A percentile compares a stretch with the other conserved stretches of the same genome.
phyloP scores from a whole-genome alignment of 106 monocot genomes.

The Phalaenopsis aphrodite region DNA sequence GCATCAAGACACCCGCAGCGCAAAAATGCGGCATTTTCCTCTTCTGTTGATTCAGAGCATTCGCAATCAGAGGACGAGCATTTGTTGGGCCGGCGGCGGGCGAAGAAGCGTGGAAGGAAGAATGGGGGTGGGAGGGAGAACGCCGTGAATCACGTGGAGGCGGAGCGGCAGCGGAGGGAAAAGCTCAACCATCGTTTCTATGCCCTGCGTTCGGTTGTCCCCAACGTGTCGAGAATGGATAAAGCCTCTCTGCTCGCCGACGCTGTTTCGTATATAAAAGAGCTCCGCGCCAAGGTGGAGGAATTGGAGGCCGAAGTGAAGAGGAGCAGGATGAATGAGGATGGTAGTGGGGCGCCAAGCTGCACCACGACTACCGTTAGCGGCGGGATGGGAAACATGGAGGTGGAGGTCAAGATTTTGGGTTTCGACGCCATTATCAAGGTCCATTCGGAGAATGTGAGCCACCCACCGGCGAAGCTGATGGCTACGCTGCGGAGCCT shows the following conservation, averaged over 20 bases:
- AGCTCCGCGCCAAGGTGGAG: constrained; percentile 30
- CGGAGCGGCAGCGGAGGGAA: constrained; percentile 47
- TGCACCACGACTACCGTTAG: not conserved
- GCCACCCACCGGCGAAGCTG: constrained; percentile 33
- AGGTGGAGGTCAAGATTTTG: constrained; percentile 29
- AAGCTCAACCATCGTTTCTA: constrained; percentile 54
- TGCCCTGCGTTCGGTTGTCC: constrained; percentile 43
- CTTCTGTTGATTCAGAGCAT: not conserved
- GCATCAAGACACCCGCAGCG: not conserved
- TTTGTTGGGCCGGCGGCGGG: not conserved
- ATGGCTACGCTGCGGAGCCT: constrained; percentile 32
- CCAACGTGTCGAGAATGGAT: constrained; percentile 57
- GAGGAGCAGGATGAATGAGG: not conserved
- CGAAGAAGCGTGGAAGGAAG: constrained; percentile 7
- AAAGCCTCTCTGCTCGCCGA: constrained; percentile 56
- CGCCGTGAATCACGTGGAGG: constrained; percentile 45
- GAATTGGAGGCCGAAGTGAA: constrained; percentile 28
- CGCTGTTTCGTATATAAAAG: constrained; percentile 49
- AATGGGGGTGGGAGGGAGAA: constrained; percentile 9
- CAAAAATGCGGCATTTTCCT: not conserved
- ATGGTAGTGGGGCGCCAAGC: not conserved
- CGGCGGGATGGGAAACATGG: constrained; percentile 9
- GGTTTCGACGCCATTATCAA: constrained; percentile 27
- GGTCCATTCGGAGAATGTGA: constrained; percentile 14
- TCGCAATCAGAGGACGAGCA: constrained; percentile 6